Evolutionary conservation across 2,329 filamentous ascomycete genomes (phyloP).

Genomic region (Trichophyton rubrum): DNA sequence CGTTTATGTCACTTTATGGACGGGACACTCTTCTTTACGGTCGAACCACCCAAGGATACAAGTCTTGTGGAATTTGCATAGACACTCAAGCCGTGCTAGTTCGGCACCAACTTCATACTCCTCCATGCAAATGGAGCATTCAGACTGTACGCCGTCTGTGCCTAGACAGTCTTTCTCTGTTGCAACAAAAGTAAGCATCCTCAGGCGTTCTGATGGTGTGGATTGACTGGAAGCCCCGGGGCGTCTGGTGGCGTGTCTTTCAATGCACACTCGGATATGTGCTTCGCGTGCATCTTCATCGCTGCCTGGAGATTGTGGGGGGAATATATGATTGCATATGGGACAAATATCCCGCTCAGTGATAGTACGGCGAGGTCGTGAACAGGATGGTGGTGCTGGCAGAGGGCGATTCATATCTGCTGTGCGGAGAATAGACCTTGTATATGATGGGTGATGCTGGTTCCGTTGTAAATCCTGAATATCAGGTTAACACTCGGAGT

Average conservation of each 20-base stretch:
- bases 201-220: constrained; percentile 13
- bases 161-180: constrained; percentile 52
- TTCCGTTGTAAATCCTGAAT: constrained; percentile 4
- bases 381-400: constrained; percentile 11
- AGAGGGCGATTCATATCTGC: constrained; percentile 9
- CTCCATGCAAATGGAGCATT: constrained; percentile 54
- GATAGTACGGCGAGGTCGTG: constrained; percentile 17
- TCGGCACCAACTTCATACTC: constrained; percentile 49
- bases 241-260: constrained; percentile 19
- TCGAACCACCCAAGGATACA: constrained; percentile 52
- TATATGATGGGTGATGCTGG: background rate
- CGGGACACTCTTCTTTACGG: constrained; percentile 47
- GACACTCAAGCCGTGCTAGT: constrained; percentile 48
- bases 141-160: constrained; percentile 40
- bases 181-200: constrained; percentile 40
- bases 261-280: constrained; percentile 36
- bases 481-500: background rate
- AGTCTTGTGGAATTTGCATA: constrained; percentile 51
- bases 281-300: constrained; percentile 32
- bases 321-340: constrained; percentile 32
- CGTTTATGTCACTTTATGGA: constrained; percentile 37
- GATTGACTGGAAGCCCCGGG: constrained; percentile 3
- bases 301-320: constrained; percentile 26
- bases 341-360: constrained; percentile 37
- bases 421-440: background rate